Evolutionary conservation across 768 basidiomycete species (phyloP).

Genomic region (Zangia roseola): DNA sequence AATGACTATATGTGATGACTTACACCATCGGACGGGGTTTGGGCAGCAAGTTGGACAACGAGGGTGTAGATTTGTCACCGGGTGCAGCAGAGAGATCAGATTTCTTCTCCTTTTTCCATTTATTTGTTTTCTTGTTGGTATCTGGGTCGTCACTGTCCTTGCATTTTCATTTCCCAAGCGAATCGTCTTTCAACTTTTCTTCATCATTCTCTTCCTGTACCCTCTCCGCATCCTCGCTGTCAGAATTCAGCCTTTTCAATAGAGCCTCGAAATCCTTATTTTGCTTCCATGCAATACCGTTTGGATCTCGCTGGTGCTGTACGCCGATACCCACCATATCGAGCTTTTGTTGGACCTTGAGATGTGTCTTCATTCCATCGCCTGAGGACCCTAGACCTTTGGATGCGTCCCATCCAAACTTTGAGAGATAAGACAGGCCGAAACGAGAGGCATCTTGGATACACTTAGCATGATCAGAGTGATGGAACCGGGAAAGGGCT

Average conservation of each 20-base stretch:
- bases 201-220: conserved; percentile 17
- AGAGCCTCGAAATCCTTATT: conserved; percentile 79
- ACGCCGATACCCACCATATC: conserved; percentile 87
- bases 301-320: conserved; percentile 59
- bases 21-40: conserved; percentile 34
- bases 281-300: conserved; percentile 85
- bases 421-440: conserved; percentile 77
- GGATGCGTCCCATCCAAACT: conserved; percentile 82
- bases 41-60: neutral
- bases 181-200: conserved; percentile 15
- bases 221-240: conserved; percentile 12
- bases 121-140: conserved; percentile 23
- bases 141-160: conserved; percentile 17
- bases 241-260: conserved; percentile 59
- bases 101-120: conserved; percentile 31
- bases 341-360: conserved; percentile 78
- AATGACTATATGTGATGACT: conserved; percentile 2
- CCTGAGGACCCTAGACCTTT: conserved; percentile 71
- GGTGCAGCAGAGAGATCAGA: conserved; percentile 23
- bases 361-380: conserved; percentile 68
- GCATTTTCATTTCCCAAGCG: conserved; percentile 29
- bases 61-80: neutral
- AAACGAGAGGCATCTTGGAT: conserved; percentile 89
- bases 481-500: conserved; percentile 14
- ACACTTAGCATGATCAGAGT: neutral